Percentiles rank a stretch among this genome's conserved stretches.
Evolutionary conservation across 805 yeast species (phyloP).

Genomic region (Starmera pachycereana): DNA sequence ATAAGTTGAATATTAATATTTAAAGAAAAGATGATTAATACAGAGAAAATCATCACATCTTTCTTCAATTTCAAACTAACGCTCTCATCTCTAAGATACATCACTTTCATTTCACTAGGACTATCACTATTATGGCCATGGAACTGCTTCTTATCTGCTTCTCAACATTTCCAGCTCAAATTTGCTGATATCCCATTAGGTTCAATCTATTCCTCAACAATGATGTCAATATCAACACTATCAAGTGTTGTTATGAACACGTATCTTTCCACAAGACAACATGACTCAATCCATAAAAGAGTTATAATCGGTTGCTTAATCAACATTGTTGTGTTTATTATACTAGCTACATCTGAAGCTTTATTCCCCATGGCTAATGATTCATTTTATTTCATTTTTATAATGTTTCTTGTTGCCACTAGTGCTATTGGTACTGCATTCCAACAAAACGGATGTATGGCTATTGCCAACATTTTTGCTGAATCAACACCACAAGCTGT

Average conservation of each 20-base stretch:
- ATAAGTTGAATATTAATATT: too few species aligned
- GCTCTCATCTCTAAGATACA: conserved; percentile 24
- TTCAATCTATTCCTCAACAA: conserved; percentile 60
- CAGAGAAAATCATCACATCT: conserved; percentile 6
- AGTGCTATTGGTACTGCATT: conserved; percentile 71
- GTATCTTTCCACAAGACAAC: conserved; percentile 56
- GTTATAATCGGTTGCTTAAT: conserved; percentile 49
- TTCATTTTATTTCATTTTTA: conserved; percentile 28
- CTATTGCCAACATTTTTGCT: conserved; percentile 70
- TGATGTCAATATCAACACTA: conserved; percentile 80
- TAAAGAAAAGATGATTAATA: too few species aligned
- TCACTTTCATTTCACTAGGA: conserved; percentile 60
- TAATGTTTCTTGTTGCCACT: conserved; percentile 52
- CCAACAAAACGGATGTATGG: conserved; percentile 87
- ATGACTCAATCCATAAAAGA: conserved; percentile 44
- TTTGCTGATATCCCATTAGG: conserved; percentile 46
- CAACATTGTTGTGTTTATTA: conserved; percentile 46
- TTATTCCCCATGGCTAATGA: conserved; percentile 11
- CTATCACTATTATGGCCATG: conserved; percentile 90
- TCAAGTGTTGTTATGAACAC: conserved; percentile 51
- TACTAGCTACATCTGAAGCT: conserved; percentile 13
- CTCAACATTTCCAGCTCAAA: conserved; percentile 57
- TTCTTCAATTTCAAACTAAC: conserved; percentile 3
- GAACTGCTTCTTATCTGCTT: conserved; percentile 84
- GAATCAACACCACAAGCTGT: conserved; percentile 76